These are phyloP conservation scores for Lactarius sanguifluus DNA, from an alignment of 768 basidiomycete species.

Conservation along the genomic window DNA sequence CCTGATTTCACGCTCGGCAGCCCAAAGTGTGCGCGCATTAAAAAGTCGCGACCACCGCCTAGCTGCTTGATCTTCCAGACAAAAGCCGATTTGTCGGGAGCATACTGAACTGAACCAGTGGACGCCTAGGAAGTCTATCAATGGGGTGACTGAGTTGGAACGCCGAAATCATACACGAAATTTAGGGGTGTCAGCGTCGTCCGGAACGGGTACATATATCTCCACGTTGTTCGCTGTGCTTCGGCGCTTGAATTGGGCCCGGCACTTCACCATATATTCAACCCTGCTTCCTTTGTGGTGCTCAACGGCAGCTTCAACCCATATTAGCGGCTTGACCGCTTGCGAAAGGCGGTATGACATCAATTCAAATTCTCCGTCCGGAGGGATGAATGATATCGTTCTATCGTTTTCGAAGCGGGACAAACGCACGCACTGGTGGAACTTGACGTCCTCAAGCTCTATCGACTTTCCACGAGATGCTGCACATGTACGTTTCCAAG, in stretches of 20 bases:
- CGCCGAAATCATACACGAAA: conserved; percentile 67
- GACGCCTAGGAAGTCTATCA: conserved; percentile 63
- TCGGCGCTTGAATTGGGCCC: conserved; percentile 96
- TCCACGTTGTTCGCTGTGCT: conserved; percentile 99
- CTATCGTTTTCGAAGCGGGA: conserved; percentile 98
- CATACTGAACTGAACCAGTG: conserved; percentile 94
- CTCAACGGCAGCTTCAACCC: conserved; percentile 97
- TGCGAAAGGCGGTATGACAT: conserved; percentile 98
- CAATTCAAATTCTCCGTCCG: conserved; percentile 97
- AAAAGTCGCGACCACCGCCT: conserved; percentile 92
- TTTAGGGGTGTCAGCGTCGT: conserved; percentile 97
- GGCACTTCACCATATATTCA: conserved; percentile 94
- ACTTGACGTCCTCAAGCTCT: conserved; percentile 99
- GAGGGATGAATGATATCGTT: conserved; percentile 98
- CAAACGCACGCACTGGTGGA: conserved; percentile 98
- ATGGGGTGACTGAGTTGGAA: not conserved
- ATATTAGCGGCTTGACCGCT: conserved; percentile 94
- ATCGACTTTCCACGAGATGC: conserved; percentile 95
- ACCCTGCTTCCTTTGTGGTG: conserved; percentile 90
- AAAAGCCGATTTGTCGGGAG: conserved; percentile 96
- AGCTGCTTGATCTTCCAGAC: conserved; percentile 99
- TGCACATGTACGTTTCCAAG: conserved; percentile 1
- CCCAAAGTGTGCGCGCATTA: conserved; percentile 98
- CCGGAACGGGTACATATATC: conserved; percentile 97
- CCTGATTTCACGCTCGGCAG: conserved; percentile 91